A percentile compares a stretch with the other conserved stretches of the same genome.
Conservation (phyloP, 768 basidiomycete species). For the Lactarius quietus region DNA sequence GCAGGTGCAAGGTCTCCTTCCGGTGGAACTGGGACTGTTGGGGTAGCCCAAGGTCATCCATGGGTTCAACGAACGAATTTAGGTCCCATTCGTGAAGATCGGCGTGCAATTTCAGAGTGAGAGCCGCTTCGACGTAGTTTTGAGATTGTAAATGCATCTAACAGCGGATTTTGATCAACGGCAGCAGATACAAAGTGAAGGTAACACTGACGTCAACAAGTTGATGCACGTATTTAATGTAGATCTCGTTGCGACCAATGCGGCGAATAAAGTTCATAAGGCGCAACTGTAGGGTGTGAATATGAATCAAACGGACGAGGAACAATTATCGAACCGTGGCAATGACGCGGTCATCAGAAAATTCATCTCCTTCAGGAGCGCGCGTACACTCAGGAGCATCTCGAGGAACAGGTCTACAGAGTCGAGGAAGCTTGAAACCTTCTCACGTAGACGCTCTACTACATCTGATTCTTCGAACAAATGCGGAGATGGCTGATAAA, state of each 20-base stretch:
- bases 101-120: constrained; percentile 90
- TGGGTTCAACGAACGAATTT: constrained; percentile 73
- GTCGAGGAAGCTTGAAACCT: constrained; percentile 79
- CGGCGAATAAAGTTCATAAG: constrained; percentile 93
- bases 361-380: constrained; percentile 89
- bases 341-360: constrained; percentile 90
- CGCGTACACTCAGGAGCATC: constrained; percentile 80
- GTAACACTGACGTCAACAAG: constrained; percentile 70
- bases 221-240: constrained; percentile 94
- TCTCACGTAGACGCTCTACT: constrained; percentile 71
- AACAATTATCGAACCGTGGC: constrained; percentile 58
- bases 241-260: constrained; percentile 90
- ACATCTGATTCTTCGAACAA: constrained; percentile 85
- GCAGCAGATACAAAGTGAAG: background rate
- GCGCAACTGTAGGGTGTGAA: constrained; percentile 49
- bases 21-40: constrained; percentile 92
- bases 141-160: constrained; percentile 87
- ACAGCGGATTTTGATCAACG: background rate
- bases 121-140: constrained; percentile 89
- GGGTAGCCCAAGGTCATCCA: constrained; percentile 87
- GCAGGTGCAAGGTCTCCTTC: constrained; percentile 86
- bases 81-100: constrained; percentile 92
- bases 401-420: constrained; percentile 93
- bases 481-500: constrained; percentile 88
- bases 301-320: background rate